Evolutionary conservation across 768 basidiomycete species (phyloP).

Genomic region (Lactarius hatsudake): DNA sequence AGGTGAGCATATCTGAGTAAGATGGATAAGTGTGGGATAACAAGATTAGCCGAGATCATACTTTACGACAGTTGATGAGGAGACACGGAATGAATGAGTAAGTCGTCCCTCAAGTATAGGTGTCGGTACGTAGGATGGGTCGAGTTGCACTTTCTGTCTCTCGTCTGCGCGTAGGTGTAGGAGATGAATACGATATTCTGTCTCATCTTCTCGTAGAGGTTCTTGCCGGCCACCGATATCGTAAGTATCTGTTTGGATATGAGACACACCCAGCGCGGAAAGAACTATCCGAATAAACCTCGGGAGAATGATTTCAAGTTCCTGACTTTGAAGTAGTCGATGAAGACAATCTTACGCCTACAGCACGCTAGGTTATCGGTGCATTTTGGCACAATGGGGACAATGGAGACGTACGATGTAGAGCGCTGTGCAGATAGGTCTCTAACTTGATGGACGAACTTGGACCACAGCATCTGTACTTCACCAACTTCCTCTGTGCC

Average conservation of each 20-base stretch:
- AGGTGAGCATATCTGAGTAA: constrained; percentile 19
- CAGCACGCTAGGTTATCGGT: neutral
- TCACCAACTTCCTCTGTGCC: neutral
- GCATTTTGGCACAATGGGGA: neutral
- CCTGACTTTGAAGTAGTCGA: neutral
- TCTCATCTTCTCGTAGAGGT: constrained; percentile 5
- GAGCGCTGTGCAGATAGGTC: neutral
- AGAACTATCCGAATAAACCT: neutral
- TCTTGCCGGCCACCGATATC: constrained; percentile 14
- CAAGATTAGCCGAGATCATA: neutral
- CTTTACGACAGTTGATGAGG: neutral
- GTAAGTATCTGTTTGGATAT: constrained; percentile 1
- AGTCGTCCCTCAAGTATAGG: constrained; percentile 1
- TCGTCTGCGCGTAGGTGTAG: constrained; percentile 16
- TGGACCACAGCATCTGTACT: neutral
- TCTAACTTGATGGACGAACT: constrained; percentile 7
- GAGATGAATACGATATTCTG: constrained; percentile 11
- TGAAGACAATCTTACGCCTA: neutral
- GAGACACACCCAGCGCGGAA: neutral
- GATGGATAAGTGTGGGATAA: neutral
- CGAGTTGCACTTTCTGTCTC: constrained; percentile 20
- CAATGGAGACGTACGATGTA: constrained; percentile 6
- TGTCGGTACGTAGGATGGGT: constrained; percentile 17
- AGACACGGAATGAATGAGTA: too few species aligned
- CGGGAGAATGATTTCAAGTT: neutral